Percentiles rank a stretch among this genome's conserved stretches.
These are phyloP conservation scores for Drechslerella dactyloides DNA, from an alignment of 2,329 filamentous ascomycete genomes.

Conservation along the genomic window DNA sequence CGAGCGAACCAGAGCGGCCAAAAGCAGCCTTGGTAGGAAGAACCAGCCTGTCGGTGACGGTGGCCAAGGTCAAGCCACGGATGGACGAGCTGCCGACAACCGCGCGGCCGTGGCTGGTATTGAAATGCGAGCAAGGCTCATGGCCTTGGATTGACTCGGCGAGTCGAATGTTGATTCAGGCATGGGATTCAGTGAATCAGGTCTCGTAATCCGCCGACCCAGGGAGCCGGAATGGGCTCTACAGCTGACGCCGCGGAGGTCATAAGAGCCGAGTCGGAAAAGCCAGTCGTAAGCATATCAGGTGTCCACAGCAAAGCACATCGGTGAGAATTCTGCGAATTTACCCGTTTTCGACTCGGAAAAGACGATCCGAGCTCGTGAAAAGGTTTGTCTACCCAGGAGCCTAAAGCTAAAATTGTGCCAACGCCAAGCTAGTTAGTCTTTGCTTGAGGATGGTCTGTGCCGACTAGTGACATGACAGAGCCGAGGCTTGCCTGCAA, in stretches of 20 bases:
- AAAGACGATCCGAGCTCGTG: neutral
- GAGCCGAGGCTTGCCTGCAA: too few species aligned
- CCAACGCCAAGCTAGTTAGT: neutral
- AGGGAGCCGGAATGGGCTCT: neutral
- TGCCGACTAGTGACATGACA: too few species aligned
- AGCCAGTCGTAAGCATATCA: neutral
- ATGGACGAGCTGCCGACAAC: neutral
- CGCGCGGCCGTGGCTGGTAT: slow-evolving; percentile 22
- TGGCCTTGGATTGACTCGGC: neutral
- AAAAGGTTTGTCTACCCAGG: neutral
- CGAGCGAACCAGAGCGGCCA: slow-evolving; percentile 7
- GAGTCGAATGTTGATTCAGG: neutral
- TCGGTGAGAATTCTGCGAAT: neutral
- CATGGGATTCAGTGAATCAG: too few species aligned
- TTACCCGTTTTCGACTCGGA: neutral
- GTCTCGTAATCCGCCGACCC: too few species aligned
- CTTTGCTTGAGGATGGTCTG: too few species aligned
- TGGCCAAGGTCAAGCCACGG: slow-evolving; percentile 1
- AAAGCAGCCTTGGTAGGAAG: slow-evolving; percentile 36
- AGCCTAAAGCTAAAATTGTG: neutral
- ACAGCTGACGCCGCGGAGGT: slow-evolving; percentile 1
- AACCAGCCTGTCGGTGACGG: slow-evolving; percentile 11
- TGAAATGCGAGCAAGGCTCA: slow-evolving; percentile 1
- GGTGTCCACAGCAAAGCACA: too few species aligned
- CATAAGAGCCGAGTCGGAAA: neutral